Percentiles rank a stretch among this genome's conserved stretches.
Conservation (phyloP, 768 basidiomycete genomes). For the Coprinellus aureogranulatus region DNA sequence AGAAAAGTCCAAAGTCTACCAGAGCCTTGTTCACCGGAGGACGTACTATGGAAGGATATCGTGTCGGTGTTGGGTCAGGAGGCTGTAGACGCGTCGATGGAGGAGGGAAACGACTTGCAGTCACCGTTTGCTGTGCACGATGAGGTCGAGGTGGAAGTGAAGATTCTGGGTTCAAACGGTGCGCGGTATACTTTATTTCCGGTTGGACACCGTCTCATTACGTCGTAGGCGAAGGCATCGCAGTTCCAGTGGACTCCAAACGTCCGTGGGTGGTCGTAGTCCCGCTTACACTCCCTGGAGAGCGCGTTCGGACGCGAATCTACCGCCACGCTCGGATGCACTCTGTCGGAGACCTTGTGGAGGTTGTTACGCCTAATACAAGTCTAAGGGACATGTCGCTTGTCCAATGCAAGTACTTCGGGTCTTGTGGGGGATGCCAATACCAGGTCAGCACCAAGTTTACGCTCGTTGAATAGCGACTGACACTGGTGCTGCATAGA, state of each 20-base stretch:
- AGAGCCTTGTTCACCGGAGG: conserved; percentile 68
- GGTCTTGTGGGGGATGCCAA: conserved; percentile 88
- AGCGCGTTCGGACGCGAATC: conserved; percentile 70
- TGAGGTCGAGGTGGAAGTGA: conserved; percentile 67
- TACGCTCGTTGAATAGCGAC: neutral
- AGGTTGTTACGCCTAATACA: conserved; percentile 59
- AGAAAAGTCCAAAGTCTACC: conserved; percentile 38
- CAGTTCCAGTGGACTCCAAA: conserved; percentile 41
- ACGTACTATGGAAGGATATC: conserved; percentile 75
- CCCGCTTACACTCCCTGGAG: conserved; percentile 83
- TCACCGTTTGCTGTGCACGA: conserved; percentile 59
- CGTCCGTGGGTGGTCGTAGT: conserved; percentile 79
- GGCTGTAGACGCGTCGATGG: conserved; percentile 47
- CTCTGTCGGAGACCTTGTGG: conserved; percentile 73
- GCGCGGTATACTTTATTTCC: conserved; percentile 15
- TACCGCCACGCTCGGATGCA: conserved; percentile 69
- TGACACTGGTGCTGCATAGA: conserved; percentile 40
- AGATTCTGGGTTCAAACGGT: conserved; percentile 64
- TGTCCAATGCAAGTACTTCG: conserved; percentile 84
- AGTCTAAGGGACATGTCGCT: conserved; percentile 63
- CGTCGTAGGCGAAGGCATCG: conserved; percentile 64
- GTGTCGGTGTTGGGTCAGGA: conserved; percentile 61
- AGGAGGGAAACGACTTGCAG: conserved; percentile 50
- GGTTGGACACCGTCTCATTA: neutral
- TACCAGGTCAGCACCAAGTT: conserved; percentile 61